Evolutionary conservation across 2,329 filamentous ascomycete genomes (phyloP).

Genomic region (Hortaea werneckii): DNA sequence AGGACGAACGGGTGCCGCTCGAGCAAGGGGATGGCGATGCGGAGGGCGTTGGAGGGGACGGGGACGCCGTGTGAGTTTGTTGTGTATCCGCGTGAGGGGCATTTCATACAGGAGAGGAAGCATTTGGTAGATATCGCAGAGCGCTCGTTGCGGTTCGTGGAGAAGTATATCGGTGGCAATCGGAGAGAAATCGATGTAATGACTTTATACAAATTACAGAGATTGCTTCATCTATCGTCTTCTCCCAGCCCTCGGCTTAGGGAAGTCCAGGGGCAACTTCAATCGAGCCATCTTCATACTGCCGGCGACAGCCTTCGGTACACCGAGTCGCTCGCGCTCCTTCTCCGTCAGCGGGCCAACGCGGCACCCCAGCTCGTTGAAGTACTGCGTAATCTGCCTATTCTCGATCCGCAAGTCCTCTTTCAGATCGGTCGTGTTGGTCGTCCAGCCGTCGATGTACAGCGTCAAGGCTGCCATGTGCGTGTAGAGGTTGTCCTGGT

Average conservation of each 20-base stretch:
- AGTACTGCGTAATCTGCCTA: constrained; percentile 60
- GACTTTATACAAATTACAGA: too few species aligned
- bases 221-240: constrained; percentile 4
- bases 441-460: constrained; percentile 62
- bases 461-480: constrained; percentile 63
- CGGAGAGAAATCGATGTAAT: not conserved
- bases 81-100: constrained; percentile 26
- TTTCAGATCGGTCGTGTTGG: constrained; percentile 58
- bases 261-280: constrained; percentile 71
- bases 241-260: constrained; percentile 41
- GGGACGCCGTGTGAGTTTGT: constrained; percentile 26
- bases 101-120: constrained; percentile 22
- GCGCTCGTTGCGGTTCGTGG: constrained; percentile 14
- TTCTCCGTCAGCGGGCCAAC: constrained; percentile 39
- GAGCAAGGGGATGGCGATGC: constrained; percentile 26
- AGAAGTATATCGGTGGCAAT: constrained; percentile 7
- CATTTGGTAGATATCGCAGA: constrained; percentile 19
- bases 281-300: constrained; percentile 60
- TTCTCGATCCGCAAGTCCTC: constrained; percentile 64
- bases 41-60: constrained; percentile 19
- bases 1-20: constrained; percentile 26
- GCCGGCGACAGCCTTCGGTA: constrained; percentile 50
- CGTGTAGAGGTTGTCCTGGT: constrained; percentile 61
- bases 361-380: constrained; percentile 63
- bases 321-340: constrained; percentile 38